Percentiles rank a stretch among this genome's conserved stretches.
These are phyloP conservation scores for Saksenaea oblongispora DNA, from an alignment of 371 early-diverging fungal genomes.

Conservation along the genomic window DNA sequence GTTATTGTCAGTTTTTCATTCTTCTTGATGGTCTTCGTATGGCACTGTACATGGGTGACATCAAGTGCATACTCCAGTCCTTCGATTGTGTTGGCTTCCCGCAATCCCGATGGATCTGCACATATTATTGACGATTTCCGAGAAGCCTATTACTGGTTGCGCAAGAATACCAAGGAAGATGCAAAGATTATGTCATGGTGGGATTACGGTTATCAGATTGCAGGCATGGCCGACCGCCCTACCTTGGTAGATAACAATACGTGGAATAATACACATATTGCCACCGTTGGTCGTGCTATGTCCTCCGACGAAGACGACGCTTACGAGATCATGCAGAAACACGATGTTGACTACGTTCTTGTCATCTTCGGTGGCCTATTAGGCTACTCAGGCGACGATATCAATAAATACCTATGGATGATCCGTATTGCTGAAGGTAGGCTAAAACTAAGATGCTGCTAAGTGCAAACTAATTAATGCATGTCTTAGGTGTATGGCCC, in stretches of 20 bases:
- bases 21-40: slow-evolving; percentile 82
- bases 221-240: slow-evolving; percentile 97
- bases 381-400: slow-evolving; percentile 98
- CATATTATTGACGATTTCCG: slow-evolving; percentile 99
- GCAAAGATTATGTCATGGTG: slow-evolving; percentile 99
- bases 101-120: slow-evolving; percentile 82
- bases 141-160: slow-evolving; percentile 99
- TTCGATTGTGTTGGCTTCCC: slow-evolving; percentile 96
- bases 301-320: slow-evolving; percentile 88
- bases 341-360: slow-evolving; percentile 96
- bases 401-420: slow-evolving; percentile 99
- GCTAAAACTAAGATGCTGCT: not conserved
- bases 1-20: slow-evolving; percentile 60
- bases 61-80: slow-evolving; percentile 98
- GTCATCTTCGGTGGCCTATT: slow-evolving; percentile 95
- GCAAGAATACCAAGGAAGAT: slow-evolving; percentile 91
- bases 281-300: slow-evolving; percentile 97
- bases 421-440: slow-evolving; percentile 92
- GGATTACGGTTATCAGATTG: slow-evolving; percentile 99
- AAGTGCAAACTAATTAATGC: not conserved
- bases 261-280: slow-evolving; percentile 99
- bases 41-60: slow-evolving; percentile 99
- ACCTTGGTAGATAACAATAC: slow-evolving; percentile 99
- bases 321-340: slow-evolving; percentile 86
- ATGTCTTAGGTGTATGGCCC: slow-evolving; percentile 80